These are phyloP conservation scores for Claviceps sp. DNA, from an alignment of 2,329 filamentous ascomycete species.

Conservation along the genomic window DNA sequence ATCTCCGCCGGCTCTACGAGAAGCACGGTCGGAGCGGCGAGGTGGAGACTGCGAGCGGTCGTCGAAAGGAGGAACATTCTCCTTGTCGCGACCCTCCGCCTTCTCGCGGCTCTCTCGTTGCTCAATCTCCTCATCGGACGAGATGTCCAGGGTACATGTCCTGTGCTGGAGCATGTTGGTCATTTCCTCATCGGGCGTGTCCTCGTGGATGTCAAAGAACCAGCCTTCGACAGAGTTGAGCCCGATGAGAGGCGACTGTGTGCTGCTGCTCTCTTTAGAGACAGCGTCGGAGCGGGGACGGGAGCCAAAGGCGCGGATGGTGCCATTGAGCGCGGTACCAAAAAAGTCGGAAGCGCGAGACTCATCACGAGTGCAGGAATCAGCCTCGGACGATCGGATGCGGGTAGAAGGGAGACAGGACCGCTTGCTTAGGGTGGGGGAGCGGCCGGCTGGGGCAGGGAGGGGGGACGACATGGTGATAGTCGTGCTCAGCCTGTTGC, in stretches of 20 bases:
- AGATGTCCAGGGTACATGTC: constrained; percentile 76
- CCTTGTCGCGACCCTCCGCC: constrained; percentile 63
- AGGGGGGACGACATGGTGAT: constrained; percentile 38
- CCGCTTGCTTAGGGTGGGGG: constrained; percentile 59
- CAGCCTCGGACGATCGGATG: constrained; percentile 49
- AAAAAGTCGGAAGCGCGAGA: constrained; percentile 65
- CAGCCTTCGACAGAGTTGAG: constrained; percentile 50
- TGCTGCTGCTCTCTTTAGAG: constrained; percentile 15
- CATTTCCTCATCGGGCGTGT: constrained; percentile 79
- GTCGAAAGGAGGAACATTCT: constrained; percentile 72
- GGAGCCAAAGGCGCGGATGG: constrained; percentile 48
- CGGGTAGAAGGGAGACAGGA: constrained; percentile 55
- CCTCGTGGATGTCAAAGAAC: constrained; percentile 92
- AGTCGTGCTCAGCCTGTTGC: constrained; percentile 29
- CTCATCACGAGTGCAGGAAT: constrained; percentile 35
- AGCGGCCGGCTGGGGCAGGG: constrained; percentile 65
- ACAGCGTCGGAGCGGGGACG: constrained; percentile 21
- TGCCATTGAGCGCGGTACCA: constrained; percentile 69
- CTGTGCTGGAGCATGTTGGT: constrained; percentile 88
- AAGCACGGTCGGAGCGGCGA: constrained; percentile 15
- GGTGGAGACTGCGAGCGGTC: constrained; percentile 47
- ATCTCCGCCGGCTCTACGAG: constrained; percentile 24
- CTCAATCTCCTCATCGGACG: constrained; percentile 67
- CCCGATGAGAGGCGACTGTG: constrained; percentile 21
- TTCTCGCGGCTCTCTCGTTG: constrained; percentile 37